Conservation (phyloP, 192 early-diverging fungal genomes). For the Dissophora globulifera region DNA sequence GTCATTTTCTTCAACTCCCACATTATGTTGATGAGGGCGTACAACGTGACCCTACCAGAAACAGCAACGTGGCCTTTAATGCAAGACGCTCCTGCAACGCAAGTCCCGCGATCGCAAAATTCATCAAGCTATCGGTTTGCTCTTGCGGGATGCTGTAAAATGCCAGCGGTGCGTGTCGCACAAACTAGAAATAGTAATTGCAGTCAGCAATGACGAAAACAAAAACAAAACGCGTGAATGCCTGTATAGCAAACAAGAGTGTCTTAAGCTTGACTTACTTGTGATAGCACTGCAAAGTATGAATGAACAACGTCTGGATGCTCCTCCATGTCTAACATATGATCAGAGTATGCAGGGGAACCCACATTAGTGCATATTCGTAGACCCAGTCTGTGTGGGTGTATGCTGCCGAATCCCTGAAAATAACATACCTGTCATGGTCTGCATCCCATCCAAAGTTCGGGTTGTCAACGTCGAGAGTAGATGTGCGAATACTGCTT, state of each 20-base stretch:
- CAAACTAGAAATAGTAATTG: constrained; percentile 35
- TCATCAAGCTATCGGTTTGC: constrained; percentile 57
- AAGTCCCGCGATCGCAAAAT: constrained; percentile 61
- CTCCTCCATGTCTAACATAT: constrained; percentile 69
- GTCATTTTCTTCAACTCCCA: no score
- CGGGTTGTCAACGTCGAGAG: constrained; percentile 30
- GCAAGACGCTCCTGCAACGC: constrained; percentile 64
- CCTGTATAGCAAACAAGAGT: no score
- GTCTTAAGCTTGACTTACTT: no score
- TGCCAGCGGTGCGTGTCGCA: constrained; percentile 61
- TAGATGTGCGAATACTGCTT: constrained; percentile 40
- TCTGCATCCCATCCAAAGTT: constrained; percentile 57
- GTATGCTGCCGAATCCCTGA: no score
- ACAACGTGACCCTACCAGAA: constrained; percentile 66
- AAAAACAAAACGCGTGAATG: no score
- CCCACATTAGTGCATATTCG: no score
- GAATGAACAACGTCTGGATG: constrained; percentile 62
- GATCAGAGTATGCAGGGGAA: no score
- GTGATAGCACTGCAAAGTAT: constrained; percentile 60
- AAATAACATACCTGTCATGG: constrained; percentile 53
- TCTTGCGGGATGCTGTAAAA: constrained; percentile 59
- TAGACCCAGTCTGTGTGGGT: no score
- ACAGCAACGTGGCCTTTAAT: constrained; percentile 59
- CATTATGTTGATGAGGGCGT: no score
- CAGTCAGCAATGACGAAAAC: neutral